Base-by-base conservation (phyloP, 2,329 filamentous ascomycete species). In the Salinomyces thailandicus region DNA sequence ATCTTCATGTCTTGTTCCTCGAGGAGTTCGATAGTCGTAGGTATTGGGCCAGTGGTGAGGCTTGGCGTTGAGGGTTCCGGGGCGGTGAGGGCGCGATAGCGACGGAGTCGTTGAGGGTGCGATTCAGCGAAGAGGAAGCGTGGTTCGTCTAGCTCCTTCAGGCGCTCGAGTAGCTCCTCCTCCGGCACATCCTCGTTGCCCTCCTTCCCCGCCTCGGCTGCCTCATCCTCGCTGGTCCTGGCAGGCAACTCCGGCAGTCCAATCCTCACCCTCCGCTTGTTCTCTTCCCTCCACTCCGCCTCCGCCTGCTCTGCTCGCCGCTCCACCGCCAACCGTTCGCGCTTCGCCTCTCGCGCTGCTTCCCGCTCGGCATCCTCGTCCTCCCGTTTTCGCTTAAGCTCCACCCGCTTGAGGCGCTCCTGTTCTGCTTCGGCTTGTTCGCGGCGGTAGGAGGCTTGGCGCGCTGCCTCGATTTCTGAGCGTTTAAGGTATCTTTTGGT, bases 1-100 rank as follows among this genome's bases (percentile, higher is more conserved):
- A 96, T 77, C 60, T 87, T 89, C 85, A 95, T 94, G 48, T 93
- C 79, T 57, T 78, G 77, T 62, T 93, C 87, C 5, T 81, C 75
- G 2, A 96, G 79, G 1, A 85, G 74, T 53, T 76, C 71, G 39
- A 96, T 64, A 5, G 77, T 86, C 13, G 89, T 96, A 2, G 86
- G 85, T 53, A 96, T 93, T 0, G 89, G 87, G 0, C 85, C 83
- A 36, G 77, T 70, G 4, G 75, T 79, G 47, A 83, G 42, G 24
- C 48, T 52, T 2, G 46, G 50, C 7, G 49, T 61, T n/a, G n/a
- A n/a, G n/a, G 61, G 55, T 2, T 62, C 55, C 17, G 66, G 60
- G 11, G 63, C 61, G 5, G 62, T 61, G 14, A 87, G 64, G 44
- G 75, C 75, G 47, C 72, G 73, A 58, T 85, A 89, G 43, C 89